A percentile compares a stretch with the other conserved stretches of the same genome.
Evolutionary conservation across 1,284 basidiomycete genomes (phyloP).

Genomic region (Paramarasmius palmivorus): DNA sequence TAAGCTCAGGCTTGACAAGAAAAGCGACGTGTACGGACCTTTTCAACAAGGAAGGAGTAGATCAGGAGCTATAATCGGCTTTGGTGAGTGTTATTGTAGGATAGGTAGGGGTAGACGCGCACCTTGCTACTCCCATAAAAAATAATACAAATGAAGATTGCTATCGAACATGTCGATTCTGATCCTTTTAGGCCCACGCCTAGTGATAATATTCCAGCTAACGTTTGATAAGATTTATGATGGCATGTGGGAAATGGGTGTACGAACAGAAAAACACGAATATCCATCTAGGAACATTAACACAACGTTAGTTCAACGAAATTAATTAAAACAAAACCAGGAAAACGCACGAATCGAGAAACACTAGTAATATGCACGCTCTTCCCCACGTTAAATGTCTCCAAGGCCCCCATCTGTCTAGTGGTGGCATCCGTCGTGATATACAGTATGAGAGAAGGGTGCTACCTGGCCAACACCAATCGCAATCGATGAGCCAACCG

Average conservation of each 20-base stretch:
- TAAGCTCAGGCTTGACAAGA: not conserved
- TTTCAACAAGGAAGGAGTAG: constrained; percentile 12
- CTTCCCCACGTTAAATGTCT: constrained; percentile 14
- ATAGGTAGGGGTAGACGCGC: not conserved
- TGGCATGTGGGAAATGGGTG: not conserved
- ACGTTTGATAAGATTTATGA: not conserved
- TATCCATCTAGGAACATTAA: constrained; percentile 6
- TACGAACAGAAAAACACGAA: constrained; percentile 14
- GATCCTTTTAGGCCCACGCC: constrained; percentile 6
- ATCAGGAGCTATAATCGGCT: constrained; percentile 6
- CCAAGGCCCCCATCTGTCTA: constrained; percentile 10
- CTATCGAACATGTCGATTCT: constrained; percentile 1
- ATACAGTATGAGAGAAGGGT: constrained; percentile 13
- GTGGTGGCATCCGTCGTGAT: constrained; percentile 8
- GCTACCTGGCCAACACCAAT: constrained; percentile 3
- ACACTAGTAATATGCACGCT: constrained; percentile 10
- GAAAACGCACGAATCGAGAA: constrained; percentile 13
- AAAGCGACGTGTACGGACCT: not conserved
- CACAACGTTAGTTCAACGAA: not conserved
- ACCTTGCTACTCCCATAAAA: constrained; percentile 13
- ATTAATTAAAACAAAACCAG: not conserved
- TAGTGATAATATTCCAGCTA: constrained; percentile 10
- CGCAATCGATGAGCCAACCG: not conserved
- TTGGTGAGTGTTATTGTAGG: not conserved
- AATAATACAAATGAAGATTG: constrained; percentile 8